These are phyloP conservation scores for Arachnomyces sp. DNA, from an alignment of 2,329 filamentous ascomycete genomes.

Conservation along the genomic window DNA sequence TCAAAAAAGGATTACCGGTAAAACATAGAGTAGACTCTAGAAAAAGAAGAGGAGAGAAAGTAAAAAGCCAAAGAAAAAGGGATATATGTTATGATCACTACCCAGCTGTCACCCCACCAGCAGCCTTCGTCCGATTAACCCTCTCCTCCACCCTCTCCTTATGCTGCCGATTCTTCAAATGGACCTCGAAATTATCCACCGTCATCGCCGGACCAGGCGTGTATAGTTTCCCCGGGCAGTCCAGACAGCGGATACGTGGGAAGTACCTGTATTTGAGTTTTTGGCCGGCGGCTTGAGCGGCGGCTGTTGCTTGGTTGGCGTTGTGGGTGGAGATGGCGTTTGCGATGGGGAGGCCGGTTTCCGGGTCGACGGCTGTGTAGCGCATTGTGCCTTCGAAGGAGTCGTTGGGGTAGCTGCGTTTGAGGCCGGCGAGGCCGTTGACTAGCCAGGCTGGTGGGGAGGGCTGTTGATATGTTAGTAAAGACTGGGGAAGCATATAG, in stretches of 20 bases:
- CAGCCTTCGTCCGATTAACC: constrained; percentile 22
- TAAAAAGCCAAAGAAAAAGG: no score
- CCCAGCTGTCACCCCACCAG: background rate
- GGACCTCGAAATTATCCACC: constrained; percentile 85
- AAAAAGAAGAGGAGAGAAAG: no score
- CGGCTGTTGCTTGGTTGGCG: no score
- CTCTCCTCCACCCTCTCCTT: constrained; percentile 60
- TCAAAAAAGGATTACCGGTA: no score
- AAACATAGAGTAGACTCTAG: no score
- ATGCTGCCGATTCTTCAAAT: constrained; percentile 78
- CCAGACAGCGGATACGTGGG: constrained; percentile 81
- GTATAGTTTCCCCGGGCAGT: constrained; percentile 91
- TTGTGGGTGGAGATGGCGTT: constrained; percentile 41
- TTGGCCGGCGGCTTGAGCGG: constrained; percentile 36
- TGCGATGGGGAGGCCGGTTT: constrained; percentile 59
- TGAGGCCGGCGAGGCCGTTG: constrained; percentile 63
- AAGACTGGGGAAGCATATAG: constrained; percentile 10
- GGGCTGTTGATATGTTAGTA: constrained; percentile 49
- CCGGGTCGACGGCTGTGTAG: constrained; percentile 69
- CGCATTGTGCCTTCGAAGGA: constrained; percentile 88
- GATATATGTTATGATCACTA: no score
- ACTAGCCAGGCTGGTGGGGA: constrained; percentile 81
- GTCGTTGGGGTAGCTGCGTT: constrained; percentile 65
- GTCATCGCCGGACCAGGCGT: constrained; percentile 80
- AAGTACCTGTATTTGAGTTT: constrained; percentile 72